Conservation (phyloP, 1,139 yeast genomes). For the Candida sp. region DNA sequence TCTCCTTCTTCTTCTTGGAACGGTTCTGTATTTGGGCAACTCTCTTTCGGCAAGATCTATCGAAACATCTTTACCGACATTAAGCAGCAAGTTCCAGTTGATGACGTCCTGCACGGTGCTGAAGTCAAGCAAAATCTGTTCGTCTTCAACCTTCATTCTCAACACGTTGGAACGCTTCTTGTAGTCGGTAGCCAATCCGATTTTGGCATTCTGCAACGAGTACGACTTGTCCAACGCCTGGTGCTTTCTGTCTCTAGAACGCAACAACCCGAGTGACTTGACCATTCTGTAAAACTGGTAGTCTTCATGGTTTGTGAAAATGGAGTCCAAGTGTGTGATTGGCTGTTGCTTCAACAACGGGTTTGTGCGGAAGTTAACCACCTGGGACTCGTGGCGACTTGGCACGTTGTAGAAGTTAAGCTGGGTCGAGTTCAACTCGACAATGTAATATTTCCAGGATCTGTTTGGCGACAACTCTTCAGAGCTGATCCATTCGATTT, state of each 20-base stretch:
- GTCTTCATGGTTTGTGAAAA: conserved; percentile 39
- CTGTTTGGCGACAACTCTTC: conserved; percentile 63
- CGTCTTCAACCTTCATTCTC: conserved; percentile 67
- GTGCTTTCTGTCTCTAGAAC: conserved; percentile 18
- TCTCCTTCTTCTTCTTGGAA: conserved; percentile 66
- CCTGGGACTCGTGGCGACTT: conserved; percentile 31
- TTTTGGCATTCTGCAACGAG: conserved; percentile 68
- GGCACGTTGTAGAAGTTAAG: conserved; percentile 61
- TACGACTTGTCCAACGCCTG: conserved; percentile 51
- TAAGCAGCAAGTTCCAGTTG: conserved; percentile 65
- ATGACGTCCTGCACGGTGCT: conserved; percentile 59
- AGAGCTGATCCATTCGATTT: conserved; percentile 71
- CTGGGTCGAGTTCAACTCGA: conserved; percentile 79
- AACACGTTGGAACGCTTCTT: conserved; percentile 61
- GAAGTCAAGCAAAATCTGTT: conserved; percentile 66
- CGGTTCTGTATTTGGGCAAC: conserved; percentile 71
- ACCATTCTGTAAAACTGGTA: conserved; percentile 39
- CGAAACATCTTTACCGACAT: conserved; percentile 66
- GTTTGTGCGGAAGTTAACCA: conserved; percentile 24
- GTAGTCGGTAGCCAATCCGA: conserved; percentile 76
- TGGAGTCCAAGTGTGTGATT: conserved; percentile 19
- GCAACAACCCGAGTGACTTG: conserved; percentile 28
- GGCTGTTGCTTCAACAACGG: conserved; percentile 17
- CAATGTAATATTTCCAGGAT: conserved; percentile 64
- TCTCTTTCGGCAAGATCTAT: conserved; percentile 63